Percentiles rank a stretch among this genome's conserved stretches.
These are phyloP conservation scores for Geosmithia flava DNA, from an alignment of 2,329 filamentous ascomycete genomes.

Conservation along the genomic window DNA sequence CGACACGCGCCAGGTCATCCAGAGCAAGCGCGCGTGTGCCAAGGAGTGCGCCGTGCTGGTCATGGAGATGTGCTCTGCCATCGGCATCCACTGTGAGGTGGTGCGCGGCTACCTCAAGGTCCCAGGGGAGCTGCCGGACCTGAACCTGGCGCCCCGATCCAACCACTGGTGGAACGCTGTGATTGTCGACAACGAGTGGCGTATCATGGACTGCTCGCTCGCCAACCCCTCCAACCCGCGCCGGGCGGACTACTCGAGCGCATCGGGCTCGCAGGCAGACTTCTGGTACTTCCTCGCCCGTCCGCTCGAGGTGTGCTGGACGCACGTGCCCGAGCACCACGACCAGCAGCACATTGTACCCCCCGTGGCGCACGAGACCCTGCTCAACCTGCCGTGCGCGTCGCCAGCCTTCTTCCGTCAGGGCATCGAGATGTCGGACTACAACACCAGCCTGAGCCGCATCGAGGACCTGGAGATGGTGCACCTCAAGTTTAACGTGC, in stretches of 20 bases:
- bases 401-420: slow-evolving; percentile 85
- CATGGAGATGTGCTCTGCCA: slow-evolving; percentile 83
- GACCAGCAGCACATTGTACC: slow-evolving; percentile 90
- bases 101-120: slow-evolving; percentile 83
- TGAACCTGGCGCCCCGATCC: slow-evolving; percentile 68
- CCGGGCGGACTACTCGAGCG: slow-evolving; percentile 64
- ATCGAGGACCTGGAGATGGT: slow-evolving; percentile 91
- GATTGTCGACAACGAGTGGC: slow-evolving; percentile 87
- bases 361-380: slow-evolving; percentile 69
- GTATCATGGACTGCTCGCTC: slow-evolving; percentile 87
- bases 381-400: slow-evolving; percentile 76
- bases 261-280: slow-evolving; percentile 59
- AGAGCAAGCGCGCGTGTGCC: slow-evolving; percentile 70
- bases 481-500: slow-evolving; percentile 79
- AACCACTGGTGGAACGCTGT: slow-evolving; percentile 99
- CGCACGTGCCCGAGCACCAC: slow-evolving; percentile 79
- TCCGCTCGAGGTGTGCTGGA: slow-evolving; percentile 87
- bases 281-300: slow-evolving; percentile 88
- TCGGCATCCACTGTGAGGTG: slow-evolving; percentile 78
- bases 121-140: slow-evolving; percentile 72
- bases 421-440: slow-evolving; percentile 67
- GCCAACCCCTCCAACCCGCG: slow-evolving; percentile 84
- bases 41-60: slow-evolving; percentile 85
- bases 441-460: slow-evolving; percentile 75
- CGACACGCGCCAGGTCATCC: slow-evolving; percentile 73